Conservation (phyloP, 495 filamentous ascomycete genomes). For the Annulohypoxylon bovei region DNA sequence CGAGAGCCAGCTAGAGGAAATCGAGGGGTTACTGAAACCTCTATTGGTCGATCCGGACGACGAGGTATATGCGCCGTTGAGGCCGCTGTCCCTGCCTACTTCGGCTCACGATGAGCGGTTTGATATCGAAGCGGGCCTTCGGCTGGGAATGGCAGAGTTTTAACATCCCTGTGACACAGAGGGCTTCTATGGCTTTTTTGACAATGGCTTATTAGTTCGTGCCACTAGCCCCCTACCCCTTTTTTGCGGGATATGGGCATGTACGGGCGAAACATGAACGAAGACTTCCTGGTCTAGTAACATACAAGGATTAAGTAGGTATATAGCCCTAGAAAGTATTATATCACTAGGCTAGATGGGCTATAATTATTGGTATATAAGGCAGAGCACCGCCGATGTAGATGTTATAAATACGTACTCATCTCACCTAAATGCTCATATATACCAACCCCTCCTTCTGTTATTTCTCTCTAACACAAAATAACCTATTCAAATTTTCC, state of each 20-base stretch:
- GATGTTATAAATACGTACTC: neutral
- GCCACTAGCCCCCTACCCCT: too few species aligned
- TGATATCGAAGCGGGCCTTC: slow-evolving; percentile 18
- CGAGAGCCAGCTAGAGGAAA: slow-evolving; percentile 40
- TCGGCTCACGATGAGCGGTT: slow-evolving; percentile 11
- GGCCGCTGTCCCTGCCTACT: slow-evolving; percentile 10
- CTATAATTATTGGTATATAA: neutral
- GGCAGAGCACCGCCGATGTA: neutral
- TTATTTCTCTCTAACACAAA: neutral
- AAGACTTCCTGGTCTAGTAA: neutral
- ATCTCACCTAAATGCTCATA: neutral
- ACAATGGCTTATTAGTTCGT: neutral
- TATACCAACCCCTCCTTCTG: neutral
- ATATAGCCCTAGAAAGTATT: neutral
- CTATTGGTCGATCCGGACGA: slow-evolving; percentile 35
- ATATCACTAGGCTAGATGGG: neutral
- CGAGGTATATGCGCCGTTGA: slow-evolving; percentile 5
- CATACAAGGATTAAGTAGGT: neutral
- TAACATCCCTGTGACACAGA: neutral
- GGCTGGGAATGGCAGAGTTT: slow-evolving; percentile 1
- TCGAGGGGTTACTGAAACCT: slow-evolving; percentile 39
- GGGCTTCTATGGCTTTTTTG: neutral
- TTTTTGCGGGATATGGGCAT: neutral
- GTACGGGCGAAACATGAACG: neutral
- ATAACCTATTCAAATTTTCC: neutral